Percentiles rank a stretch among this genome's conserved stretches.
Evolutionary conservation across 345 rosid species (phyloP).

Genomic region (Populus euphratica): DNA sequence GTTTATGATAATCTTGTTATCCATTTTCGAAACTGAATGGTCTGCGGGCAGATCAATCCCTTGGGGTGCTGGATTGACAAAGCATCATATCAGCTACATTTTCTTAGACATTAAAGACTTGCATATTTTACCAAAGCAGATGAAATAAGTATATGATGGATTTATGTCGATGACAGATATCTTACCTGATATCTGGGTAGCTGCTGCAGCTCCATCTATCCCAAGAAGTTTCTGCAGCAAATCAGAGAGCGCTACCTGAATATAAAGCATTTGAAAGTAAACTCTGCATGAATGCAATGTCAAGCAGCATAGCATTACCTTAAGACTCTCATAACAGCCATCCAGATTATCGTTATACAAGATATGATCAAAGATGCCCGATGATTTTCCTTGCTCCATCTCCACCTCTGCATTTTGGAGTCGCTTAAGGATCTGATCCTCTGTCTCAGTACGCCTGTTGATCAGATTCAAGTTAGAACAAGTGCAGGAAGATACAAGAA

Average conservation of each 20-base stretch:
- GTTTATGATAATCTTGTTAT: conserved; percentile 46
- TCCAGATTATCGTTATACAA: conserved; percentile 68
- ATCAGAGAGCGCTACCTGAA: conserved; percentile 10
- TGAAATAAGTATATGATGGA: neutral
- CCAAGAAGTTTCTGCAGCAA: conserved; percentile 54
- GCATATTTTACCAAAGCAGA: neutral
- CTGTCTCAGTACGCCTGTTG: conserved; percentile 83
- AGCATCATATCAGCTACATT: conserved; percentile 16
- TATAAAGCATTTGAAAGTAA: neutral
- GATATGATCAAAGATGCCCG: conserved; percentile 65
- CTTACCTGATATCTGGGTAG: conserved; percentile 53
- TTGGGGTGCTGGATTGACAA: conserved; percentile 41
- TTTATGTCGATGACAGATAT: neutral
- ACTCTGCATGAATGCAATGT: neutral
- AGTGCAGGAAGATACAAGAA: conserved; percentile 1
- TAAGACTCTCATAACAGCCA: conserved; percentile 73
- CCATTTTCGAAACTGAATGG: conserved; percentile 43
- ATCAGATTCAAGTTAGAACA: conserved; percentile 12
- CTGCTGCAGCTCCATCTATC: conserved; percentile 34
- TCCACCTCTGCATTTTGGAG: conserved; percentile 71
- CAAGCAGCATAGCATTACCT: conserved; percentile 43
- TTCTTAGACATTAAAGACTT: conserved; percentile 1
- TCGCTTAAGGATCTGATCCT: conserved; percentile 78
- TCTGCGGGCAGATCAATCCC: conserved; percentile 54
- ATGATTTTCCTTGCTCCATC: conserved; percentile 66